These are phyloP conservation scores for Brettanomyces custersianus DNA, from an alignment of 805 yeast species.

Conservation along the genomic window DNA sequence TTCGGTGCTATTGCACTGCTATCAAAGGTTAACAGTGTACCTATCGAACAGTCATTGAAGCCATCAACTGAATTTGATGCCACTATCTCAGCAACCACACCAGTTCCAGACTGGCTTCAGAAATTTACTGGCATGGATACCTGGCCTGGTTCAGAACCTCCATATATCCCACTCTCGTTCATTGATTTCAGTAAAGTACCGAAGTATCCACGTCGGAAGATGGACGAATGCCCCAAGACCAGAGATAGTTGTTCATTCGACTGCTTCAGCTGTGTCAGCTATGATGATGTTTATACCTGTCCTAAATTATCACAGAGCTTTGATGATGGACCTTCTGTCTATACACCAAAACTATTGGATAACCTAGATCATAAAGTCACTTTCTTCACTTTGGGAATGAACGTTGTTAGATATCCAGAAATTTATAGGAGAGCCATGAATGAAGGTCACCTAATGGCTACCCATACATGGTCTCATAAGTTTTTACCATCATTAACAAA, in stretches of 20 bases:
- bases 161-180: conserved; percentile 74
- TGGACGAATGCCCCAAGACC: conserved; percentile 50
- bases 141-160: conserved; percentile 89
- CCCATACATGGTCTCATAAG: conserved; percentile 91
- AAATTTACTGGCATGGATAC: conserved; percentile 61
- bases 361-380: conserved; percentile 52
- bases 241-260: conserved; percentile 72
- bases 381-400: conserved; percentile 79
- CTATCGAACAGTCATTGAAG: too few species aligned
- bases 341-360: conserved; percentile 52
- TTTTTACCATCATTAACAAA: conserved; percentile 71
- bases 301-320: conserved; percentile 74
- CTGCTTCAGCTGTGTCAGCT: conserved; percentile 68
- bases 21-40: too few species aligned
- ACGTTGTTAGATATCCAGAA: conserved; percentile 70
- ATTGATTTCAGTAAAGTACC: conserved; percentile 52
- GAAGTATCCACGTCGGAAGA: conserved; percentile 34
- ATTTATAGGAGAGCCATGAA: conserved; percentile 47
- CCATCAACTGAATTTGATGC: conserved; percentile 13
- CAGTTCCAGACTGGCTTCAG: conserved; percentile 71
- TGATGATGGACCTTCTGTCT: conserved; percentile 88
- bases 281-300: conserved; percentile 73
- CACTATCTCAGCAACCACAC: conserved; percentile 18
- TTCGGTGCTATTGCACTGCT: too few species aligned
- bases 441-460: conserved; percentile 71